Conservation (phyloP, 176 grass and related monocot species). For the Ensete ventricosum region DNA sequence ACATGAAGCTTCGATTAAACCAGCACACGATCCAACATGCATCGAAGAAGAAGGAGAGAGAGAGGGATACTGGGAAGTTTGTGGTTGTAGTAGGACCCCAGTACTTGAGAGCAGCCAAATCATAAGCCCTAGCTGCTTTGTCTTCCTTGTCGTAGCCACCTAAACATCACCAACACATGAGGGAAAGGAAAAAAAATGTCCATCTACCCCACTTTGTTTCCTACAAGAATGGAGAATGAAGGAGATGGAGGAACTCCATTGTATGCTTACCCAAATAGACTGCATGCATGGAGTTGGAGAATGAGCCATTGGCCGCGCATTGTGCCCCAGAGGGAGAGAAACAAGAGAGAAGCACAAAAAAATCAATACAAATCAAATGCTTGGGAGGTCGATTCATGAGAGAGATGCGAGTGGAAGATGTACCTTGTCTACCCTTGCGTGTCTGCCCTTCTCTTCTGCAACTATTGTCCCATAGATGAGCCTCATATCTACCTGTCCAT, state of each 20-base stretch:
- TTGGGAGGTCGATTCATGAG: too few relatives aligned
- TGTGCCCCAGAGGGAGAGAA: too few relatives aligned
- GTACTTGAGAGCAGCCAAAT: constrained; percentile 97
- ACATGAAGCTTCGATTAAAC: neutral
- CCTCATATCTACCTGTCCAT: constrained; percentile 96
- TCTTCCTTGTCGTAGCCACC: constrained; percentile 99
- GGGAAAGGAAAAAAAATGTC: neutral
- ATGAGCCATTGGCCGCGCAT: too few relatives aligned
- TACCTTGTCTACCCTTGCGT: constrained; percentile 95
- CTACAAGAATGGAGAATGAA: too few relatives aligned
- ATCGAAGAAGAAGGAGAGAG: too few relatives aligned
- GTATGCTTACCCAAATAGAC: too few relatives aligned
- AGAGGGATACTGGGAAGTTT: constrained; percentile 67
- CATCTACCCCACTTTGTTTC: too few relatives aligned
- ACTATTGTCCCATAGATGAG: constrained; percentile 97
- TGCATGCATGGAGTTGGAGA: too few relatives aligned
- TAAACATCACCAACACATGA: constrained; percentile 2
- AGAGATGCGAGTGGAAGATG: neutral
- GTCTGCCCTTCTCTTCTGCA: constrained; percentile 99
- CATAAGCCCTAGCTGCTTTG: constrained; percentile 93
- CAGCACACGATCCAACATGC: too few relatives aligned
- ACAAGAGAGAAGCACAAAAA: too few relatives aligned
- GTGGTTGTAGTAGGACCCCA: constrained; percentile 90
- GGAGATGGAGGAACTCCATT: too few relatives aligned
- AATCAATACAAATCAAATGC: too few relatives aligned